Evolutionary conservation across 441 rosid genomes (phyloP).

Genomic region (Euphorbia schlechtendalii): DNA sequence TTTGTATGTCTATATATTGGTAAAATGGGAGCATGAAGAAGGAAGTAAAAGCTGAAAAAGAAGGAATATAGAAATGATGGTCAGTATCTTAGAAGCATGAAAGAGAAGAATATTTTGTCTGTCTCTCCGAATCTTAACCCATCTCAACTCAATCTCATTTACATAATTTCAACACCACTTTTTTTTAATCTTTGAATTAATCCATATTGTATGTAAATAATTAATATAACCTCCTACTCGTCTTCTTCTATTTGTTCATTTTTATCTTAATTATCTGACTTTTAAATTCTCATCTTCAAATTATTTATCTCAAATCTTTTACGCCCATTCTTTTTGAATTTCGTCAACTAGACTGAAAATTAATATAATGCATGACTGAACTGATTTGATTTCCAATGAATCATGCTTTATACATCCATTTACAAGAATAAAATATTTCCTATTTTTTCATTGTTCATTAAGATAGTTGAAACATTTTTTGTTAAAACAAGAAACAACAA

Average conservation of each 20-base stretch:
- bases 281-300: not conserved
- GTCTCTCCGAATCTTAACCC: slow-evolving; percentile 28
- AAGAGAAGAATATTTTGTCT: slow-evolving; percentile 27
- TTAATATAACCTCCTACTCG: slow-evolving; percentile 3
- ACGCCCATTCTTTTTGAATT: no score
- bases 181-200: slow-evolving; percentile 7
- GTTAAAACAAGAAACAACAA: no score
- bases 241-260: not conserved
- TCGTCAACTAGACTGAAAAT: no score
- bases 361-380: no score
- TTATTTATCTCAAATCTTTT: no score
- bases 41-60: not conserved
- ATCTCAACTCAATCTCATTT: slow-evolving; percentile 20
- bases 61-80: slow-evolving; percentile 20
- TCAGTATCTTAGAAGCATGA: slow-evolving; percentile 30
- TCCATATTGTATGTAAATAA: slow-evolving; percentile 27
- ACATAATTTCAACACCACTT: slow-evolving; percentile 22
- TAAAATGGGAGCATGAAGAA: not conserved
- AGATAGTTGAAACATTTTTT: no score
- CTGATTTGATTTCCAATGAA: no score
- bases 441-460: no score
- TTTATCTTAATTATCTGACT: not conserved
- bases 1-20: slow-evolving; percentile 3
- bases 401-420: no score
- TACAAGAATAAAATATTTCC: no score